A percentile compares a stretch with the other conserved stretches of the same genome.
These are phyloP conservation scores for Clathrus columnatus DNA, from an alignment of 768 basidiomycete genomes.

Conservation along the genomic window DNA sequence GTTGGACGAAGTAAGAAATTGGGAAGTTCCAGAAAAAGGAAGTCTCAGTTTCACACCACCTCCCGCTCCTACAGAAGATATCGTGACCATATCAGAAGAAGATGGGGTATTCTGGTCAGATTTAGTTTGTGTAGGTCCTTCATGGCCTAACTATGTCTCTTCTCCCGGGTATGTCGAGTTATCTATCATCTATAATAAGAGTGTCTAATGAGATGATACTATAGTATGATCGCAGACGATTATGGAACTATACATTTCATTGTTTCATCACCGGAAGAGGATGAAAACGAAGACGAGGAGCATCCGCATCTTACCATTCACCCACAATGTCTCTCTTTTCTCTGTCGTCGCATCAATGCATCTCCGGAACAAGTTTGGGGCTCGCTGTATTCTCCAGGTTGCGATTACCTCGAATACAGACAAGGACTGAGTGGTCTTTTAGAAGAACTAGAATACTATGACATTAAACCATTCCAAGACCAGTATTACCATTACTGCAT, in stretches of 20 bases:
- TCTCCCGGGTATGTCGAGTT: conserved; percentile 7
- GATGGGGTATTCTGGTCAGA: conserved; percentile 13
- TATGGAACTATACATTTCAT: not conserved
- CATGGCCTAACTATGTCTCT: conserved; percentile 12
- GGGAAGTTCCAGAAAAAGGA: not conserved
- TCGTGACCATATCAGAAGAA: conserved; percentile 7
- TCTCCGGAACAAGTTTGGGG: conserved; percentile 12
- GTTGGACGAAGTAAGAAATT: not conserved
- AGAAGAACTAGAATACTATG: conserved; percentile 13
- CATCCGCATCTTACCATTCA: conserved; percentile 8
- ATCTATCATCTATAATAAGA: not conserved
- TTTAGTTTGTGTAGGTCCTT: conserved; percentile 12
- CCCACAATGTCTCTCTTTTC: conserved; percentile 12
- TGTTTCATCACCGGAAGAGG: conserved; percentile 14
- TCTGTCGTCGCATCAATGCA: conserved; percentile 10
- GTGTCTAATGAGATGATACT: not conserved
- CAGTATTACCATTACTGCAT: not conserved
- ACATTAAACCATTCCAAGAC: conserved; percentile 10
- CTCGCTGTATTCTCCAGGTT: conserved; percentile 11
- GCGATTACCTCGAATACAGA: conserved; percentile 6
- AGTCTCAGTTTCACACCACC: not conserved
- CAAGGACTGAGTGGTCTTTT: not conserved
- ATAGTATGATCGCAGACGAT: not conserved
- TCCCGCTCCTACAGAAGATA: not conserved
- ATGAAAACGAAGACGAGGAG: not conserved